Base-by-base conservation (phyloP, 2,329 filamentous ascomycete species). In the Rhexocercosporidium sp. region DNA sequence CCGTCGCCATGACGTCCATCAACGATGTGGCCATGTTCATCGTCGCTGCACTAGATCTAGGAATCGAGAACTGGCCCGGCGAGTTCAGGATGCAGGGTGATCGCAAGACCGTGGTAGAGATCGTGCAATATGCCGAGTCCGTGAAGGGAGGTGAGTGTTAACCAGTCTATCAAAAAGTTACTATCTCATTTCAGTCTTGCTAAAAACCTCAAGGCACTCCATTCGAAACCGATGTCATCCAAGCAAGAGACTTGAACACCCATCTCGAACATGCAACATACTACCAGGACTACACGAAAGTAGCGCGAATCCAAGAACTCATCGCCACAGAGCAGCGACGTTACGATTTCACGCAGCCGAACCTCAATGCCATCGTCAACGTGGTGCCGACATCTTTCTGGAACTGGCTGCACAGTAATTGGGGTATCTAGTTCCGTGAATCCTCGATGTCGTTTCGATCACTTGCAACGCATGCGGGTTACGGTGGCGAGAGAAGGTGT, bases 61-160 rank as follows among this genome's bases (percentile, higher is more conserved):
- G 83, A 0, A 81, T 83, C 8, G 79, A 81, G 7, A 82, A 77
- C 20, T 94, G 92, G 92, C 90, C 90, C 3, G 77, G 79, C 6
- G 91, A 93, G 75, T 88, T 91, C 76, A 85, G 84, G 46, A 88
- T 94, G 84, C 83, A 84, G 59, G 90, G 91, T n/a, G 89, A 92
- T 62, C 82, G 87, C 6, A 80, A 90, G 77, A 85, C 83, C 0
- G 83, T 92, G 1, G 81, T 83, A 14, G 84, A 89, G 54, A 81
- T 94, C 12, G 82, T 92, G 76, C 80, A 54, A 75, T 81, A 46
- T 84, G 83, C 72, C 79, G 82, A 65, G 76, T 78, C 60, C 44
- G 81, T 85, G n/a, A 81, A 85, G 80, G 78, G 85, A 79, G 77
- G 83, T 86, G 66, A 71, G 82, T 62, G 2, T 66, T 72, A 6